Evolutionary conservation across 306 rosid genomes (phyloP), one percentile per base, ranked within the genome.

Genomic region (Mucuna pruriens): DNA sequence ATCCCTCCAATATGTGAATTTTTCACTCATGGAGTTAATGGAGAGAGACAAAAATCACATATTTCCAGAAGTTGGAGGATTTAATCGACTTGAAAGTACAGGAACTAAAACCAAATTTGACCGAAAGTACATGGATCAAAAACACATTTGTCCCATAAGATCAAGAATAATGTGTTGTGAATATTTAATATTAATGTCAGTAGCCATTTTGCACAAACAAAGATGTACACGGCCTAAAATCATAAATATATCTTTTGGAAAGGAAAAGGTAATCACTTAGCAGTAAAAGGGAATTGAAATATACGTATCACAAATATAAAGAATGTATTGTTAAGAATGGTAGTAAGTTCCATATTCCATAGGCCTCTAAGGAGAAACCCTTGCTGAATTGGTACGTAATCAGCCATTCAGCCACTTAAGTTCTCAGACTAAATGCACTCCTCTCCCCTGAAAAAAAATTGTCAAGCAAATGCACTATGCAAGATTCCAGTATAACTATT

Each of bases 251-350:
- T 5, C 12, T 42, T 33, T 52, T 19, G 20, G 11, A 36, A 48
- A 16, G 40, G 13, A 34, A 34, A 20, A 45, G 10, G 26, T 12
- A 62, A 73, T 26, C n/a, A 1, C 33, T 33, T 58, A 29, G 31
- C 57, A 63, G 8, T n/a, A 69, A 13, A 74, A 64, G 42, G 49
- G 26, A 31, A 31, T 33, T 33, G 33, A 61, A 71, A 80, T 46
- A 23, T 0, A 36, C 48, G 65, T 42, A 48, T 55, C 36, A 58
- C 25, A 49, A 6, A 22, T 10, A 51, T 36, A 65, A 71, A 33
- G 40, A 49, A 61, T 48, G 6, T 38, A 72, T 71, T 15, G 48
- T 29, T 4, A 23, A 51, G 48, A 81, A 81, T 65, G 61, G 40
- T 20, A 74, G 40, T 22, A 73, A 61, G 63, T 61, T 49, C 6